Conservation (phyloP, 805 yeast genomes). For the Monosporozyma siamensis region DNA sequence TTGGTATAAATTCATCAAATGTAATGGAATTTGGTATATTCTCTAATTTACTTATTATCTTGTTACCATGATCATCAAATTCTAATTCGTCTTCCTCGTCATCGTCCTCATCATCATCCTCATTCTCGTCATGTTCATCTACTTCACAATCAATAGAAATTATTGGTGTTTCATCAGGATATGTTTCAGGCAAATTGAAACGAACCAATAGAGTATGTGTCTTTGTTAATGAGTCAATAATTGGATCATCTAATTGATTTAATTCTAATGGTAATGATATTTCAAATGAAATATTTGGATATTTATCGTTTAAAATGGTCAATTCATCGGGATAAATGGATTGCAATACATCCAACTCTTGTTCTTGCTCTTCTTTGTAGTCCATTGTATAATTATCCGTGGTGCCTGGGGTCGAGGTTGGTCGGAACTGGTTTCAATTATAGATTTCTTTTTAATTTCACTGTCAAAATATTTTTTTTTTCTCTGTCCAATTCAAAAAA, state of each 20-base stretch:
- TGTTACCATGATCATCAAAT: conserved; percentile 40
- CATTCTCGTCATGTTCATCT: conserved; percentile 22
- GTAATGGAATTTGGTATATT: conserved; percentile 50
- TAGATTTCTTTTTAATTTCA: too few species aligned
- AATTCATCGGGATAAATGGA: conserved; percentile 90
- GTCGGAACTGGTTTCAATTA: too few species aligned
- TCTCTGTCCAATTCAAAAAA: too few species aligned
- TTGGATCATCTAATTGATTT: conserved; percentile 7
- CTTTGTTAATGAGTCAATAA: conserved; percentile 35
- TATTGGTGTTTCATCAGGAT: conserved; percentile 74
- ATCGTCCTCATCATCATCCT: conserved; percentile 32
- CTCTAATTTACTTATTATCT: conserved; percentile 37
- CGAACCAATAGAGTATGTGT: conserved; percentile 46
- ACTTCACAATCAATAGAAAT: conserved; percentile 34
- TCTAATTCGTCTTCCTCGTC: conserved; percentile 31
- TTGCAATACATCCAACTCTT: conserved; percentile 82
- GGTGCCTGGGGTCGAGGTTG: neutral
- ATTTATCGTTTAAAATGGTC: conserved; percentile 38
- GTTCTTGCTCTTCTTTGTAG: conserved; percentile 70
- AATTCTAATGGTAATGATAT: conserved; percentile 60
- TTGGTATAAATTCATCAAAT: conserved; percentile 39
- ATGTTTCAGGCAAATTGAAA: conserved; percentile 66
- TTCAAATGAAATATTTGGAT: conserved; percentile 32
- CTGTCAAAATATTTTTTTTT: too few species aligned
- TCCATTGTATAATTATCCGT: conserved; percentile 42